These are phyloP conservation scores for Aspergillus sclerotiicarbonarius DNA, from an alignment of 495 filamentous ascomycete genomes.

Conservation along the genomic window DNA sequence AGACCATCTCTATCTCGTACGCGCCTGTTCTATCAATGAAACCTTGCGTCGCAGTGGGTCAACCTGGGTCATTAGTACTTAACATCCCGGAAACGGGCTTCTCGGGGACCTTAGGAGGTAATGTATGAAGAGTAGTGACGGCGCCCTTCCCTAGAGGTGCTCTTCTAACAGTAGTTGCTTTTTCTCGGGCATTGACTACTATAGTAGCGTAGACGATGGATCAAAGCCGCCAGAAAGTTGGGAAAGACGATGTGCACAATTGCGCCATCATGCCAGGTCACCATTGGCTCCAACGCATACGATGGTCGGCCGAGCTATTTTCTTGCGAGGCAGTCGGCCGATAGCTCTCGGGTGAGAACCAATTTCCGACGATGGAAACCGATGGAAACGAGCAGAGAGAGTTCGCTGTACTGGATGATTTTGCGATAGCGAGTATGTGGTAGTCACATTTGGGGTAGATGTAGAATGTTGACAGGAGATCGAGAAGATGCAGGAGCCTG, in stretches of 20 bases:
- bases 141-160: background rate
- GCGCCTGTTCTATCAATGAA: background rate
- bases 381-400: background rate
- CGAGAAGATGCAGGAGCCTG: background rate
- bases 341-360: constrained; percentile 16
- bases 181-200: background rate
- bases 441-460: background rate
- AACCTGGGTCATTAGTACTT: background rate
- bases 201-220: too few species aligned
- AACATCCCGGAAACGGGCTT: background rate
- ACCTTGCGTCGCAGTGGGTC: background rate
- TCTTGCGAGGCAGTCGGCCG: constrained; percentile 28
- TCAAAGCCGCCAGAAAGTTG: background rate
- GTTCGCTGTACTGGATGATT: background rate
- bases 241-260: constrained; percentile 19
- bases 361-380: background rate
- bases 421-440: background rate
- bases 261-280: constrained; percentile 31
- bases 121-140: background rate
- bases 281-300: constrained; percentile 30
- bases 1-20: too few species aligned
- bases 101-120: background rate
- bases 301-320: constrained; percentile 29
- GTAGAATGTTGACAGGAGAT: background rate
- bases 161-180: background rate